These are phyloP conservation scores for Fraxinus latifolia DNA, from an alignment of 305 asterid species.

Conservation along the genomic window DNA sequence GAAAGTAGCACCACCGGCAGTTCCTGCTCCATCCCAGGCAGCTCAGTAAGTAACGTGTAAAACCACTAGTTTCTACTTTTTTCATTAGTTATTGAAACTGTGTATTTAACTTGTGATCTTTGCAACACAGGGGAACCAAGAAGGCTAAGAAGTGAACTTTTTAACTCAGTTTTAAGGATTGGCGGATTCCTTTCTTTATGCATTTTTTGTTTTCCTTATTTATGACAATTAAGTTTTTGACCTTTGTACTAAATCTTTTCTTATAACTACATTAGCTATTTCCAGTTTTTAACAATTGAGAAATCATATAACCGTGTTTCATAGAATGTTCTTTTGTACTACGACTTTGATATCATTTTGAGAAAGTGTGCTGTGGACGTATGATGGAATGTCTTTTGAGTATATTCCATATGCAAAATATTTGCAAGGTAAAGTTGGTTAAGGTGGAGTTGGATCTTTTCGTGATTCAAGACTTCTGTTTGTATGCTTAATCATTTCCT, in stretches of 20 bases:
- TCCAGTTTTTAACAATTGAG: neutral
- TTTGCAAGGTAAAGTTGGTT: no score
- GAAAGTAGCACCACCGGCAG: constrained; percentile 43
- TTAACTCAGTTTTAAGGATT: constrained; percentile 19
- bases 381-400: no score
- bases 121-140: constrained; percentile 55
- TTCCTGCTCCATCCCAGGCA: constrained; percentile 47
- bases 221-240: constrained; percentile 20
- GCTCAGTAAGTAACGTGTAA: constrained; percentile 46
- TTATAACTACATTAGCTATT: neutral
- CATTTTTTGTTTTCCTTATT: constrained; percentile 34
- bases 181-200: constrained; percentile 1
- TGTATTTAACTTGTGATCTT: neutral
- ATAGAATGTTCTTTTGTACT: neutral
- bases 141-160: constrained; percentile 62
- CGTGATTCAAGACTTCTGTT: no score
- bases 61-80: neutral
- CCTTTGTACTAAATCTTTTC: neutral
- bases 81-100: no score
- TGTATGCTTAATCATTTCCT: no score
- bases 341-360: neutral
- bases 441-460: no score
- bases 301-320: neutral
- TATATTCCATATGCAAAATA: neutral
- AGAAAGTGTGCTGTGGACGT: neutral